These are phyloP conservation scores for Pseudotsuga menziesii DNA, from an alignment of 75 land plant species.

Conservation along the genomic window DNA sequence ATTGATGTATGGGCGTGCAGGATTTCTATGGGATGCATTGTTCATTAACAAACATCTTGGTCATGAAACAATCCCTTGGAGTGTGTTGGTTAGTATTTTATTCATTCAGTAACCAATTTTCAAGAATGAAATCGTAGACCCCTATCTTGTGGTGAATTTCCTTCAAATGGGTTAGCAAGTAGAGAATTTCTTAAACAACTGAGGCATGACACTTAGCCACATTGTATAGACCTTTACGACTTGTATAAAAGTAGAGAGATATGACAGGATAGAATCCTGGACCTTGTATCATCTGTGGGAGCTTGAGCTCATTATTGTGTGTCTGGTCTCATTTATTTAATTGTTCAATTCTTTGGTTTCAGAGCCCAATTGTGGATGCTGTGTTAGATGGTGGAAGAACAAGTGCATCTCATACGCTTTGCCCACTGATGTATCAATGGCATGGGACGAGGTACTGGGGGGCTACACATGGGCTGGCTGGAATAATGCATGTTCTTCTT, in stretches of 20 bases:
- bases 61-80: slow-evolving; percentile 35
- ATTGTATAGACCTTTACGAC: not conserved
- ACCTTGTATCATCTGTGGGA: too few species aligned
- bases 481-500: slow-evolving; percentile 66
- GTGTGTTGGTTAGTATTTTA: slow-evolving; percentile 26
- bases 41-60: slow-evolving; percentile 74
- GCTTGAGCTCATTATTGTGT: not conserved
- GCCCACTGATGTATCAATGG: slow-evolving; percentile 87
- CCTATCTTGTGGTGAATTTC: not conserved
- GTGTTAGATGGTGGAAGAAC: slow-evolving; percentile 65
- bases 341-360: not conserved
- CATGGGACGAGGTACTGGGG: slow-evolving; percentile 78
- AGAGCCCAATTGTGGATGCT: slow-evolving; percentile 67
- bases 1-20: slow-evolving; percentile 71
- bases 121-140: not conserved
- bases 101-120: not conserved
- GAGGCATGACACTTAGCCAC: not conserved
- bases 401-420: slow-evolving; percentile 42
- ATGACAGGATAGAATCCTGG: too few species aligned
- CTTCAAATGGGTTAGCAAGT: not conserved
- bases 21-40: slow-evolving; percentile 68
- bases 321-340: not conserved
- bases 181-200: not conserved
- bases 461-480: slow-evolving; percentile 82
- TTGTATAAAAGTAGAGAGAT: too few species aligned